Evolutionary conservation across 257 asterid genomes (phyloP), one percentile per base, ranked within the genome.

Genomic region (Solanum pimpinellifolium): DNA sequence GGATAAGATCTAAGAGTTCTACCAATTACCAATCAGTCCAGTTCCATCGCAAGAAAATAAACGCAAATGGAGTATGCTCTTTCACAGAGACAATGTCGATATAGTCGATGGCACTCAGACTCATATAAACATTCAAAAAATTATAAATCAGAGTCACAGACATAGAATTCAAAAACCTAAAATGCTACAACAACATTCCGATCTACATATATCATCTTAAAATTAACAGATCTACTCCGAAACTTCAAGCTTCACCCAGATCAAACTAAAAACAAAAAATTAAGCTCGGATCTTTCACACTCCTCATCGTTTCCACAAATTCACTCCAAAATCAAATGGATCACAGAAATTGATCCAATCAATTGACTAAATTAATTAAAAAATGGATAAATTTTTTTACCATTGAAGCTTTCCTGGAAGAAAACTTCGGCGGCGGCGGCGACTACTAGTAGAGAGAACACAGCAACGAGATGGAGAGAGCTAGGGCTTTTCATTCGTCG

Each of bases 371-470:
- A 60, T 1, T 14, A 47, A 87, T 44, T 59, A 11, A 37, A 47
- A 84, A 80, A 14, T 2, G 41, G 14, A 77, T 56, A 73, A 46
- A 62, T 35, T 72, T 21, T 21, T 8, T 23, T 93, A 97, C 99
- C 99, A 29, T 92, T 89, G 68, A 97, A 97, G 21, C 97, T 97
- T 87, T 97, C 99, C 93, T 97, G 98, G 89, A 95, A 97, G 92
- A 97, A 89, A 9, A 95, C 95, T 83, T 88, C 90, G 16, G 98
- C 98, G 0, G 98, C 92, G 35, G 95, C 89, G 66, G 88, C 68
- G 59, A 92, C 92, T 70, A 95, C 75, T 25, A 94, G 90, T 27
- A 95, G 93, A 85, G 93, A 92, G 18, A 97, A 86, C 37, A 92
- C 85, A 41, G 92, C 6, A 87, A 91, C 91, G 44, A 95, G 89